Evolutionary conservation across 768 basidiomycete genomes (phyloP).

Genomic region (Amanita molliuscula): DNA sequence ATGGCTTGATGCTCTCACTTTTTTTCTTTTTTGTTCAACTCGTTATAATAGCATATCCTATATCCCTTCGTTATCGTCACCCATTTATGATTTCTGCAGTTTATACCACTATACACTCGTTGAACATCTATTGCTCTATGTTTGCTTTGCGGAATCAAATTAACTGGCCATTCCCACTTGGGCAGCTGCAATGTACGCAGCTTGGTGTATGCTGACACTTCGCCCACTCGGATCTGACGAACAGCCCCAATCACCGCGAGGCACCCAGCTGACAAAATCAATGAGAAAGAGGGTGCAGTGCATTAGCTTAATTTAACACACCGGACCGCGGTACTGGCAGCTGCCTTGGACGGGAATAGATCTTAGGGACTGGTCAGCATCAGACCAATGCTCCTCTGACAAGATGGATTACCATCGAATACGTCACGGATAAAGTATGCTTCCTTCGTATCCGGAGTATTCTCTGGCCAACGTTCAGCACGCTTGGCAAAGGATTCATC

Average conservation of each 20-base stretch:
- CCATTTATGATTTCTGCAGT: constrained; percentile 4
- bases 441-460: constrained; percentile 93
- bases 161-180: constrained; percentile 14
- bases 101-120: constrained; percentile 3
- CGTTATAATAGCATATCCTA: constrained; percentile 6
- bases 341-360: constrained; percentile 77
- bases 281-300: constrained; percentile 4
- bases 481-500: constrained; percentile 75
- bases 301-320: constrained; percentile 24
- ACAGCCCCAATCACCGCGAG: constrained; percentile 95
- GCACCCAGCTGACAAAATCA: constrained; percentile 62
- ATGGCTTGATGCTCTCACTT: constrained; percentile 11
- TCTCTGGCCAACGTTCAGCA: constrained; percentile 63
- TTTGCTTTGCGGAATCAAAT: constrained; percentile 4
- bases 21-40: constrained; percentile 2
- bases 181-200: constrained; percentile 57
- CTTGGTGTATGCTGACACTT: constrained; percentile 91
- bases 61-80: constrained; percentile 6
- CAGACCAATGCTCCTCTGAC: background rate
- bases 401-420: constrained; percentile 57
- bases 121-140: constrained; percentile 3
- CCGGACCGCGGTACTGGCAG: constrained; percentile 87
- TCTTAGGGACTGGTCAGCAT: constrained; percentile 32
- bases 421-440: constrained; percentile 88
- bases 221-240: constrained; percentile 90